phyloP scores from a whole-genome alignment of 805 yeast genomes.

The Kodamaea kakaduensis region DNA sequence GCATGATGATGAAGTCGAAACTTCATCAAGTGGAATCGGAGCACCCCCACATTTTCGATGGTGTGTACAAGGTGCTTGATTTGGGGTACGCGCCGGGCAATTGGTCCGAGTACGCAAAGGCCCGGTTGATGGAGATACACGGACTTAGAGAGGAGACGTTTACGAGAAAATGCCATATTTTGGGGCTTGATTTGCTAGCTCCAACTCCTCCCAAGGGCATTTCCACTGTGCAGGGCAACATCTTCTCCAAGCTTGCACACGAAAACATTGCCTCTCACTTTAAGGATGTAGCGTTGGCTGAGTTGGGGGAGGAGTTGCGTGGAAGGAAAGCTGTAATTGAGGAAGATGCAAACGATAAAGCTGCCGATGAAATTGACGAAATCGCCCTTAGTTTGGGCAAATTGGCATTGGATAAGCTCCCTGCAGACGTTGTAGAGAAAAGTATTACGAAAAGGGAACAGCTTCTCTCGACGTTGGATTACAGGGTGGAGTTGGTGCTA shows the following conservation, averaged over 20 bases:
- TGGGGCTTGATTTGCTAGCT: constrained; percentile 59
- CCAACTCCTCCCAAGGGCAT: constrained; percentile 79
- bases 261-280: constrained; percentile 22
- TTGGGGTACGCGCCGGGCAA: constrained; percentile 41
- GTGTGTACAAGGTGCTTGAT: constrained; percentile 32
- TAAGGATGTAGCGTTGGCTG: constrained; percentile 23
- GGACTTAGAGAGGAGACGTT: constrained; percentile 26
- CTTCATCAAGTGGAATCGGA: constrained; percentile 25
- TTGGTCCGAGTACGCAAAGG: constrained; percentile 33
- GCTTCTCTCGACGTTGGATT: constrained; percentile 12
- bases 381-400: constrained; percentile 10
- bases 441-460: constrained; percentile 8
- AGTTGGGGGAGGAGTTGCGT: constrained; percentile 5
- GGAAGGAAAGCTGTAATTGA: too few species aligned
- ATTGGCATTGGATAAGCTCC: constrained; percentile 7
- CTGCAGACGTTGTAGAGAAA: constrained; percentile 6
- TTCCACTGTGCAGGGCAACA: constrained; percentile 80
- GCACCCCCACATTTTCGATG: constrained; percentile 21
- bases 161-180: constrained; percentile 28
- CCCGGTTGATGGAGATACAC: constrained; percentile 26
- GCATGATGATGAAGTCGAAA: constrained; percentile 22
- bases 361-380: constrained; percentile 16
- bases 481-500: constrained; percentile 33
- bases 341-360: neutral
- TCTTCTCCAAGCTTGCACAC: constrained; percentile 50